Evolutionary conservation across 2,329 filamentous ascomycete species (phyloP).

Genomic region (Trichoderma harzianum): DNA sequence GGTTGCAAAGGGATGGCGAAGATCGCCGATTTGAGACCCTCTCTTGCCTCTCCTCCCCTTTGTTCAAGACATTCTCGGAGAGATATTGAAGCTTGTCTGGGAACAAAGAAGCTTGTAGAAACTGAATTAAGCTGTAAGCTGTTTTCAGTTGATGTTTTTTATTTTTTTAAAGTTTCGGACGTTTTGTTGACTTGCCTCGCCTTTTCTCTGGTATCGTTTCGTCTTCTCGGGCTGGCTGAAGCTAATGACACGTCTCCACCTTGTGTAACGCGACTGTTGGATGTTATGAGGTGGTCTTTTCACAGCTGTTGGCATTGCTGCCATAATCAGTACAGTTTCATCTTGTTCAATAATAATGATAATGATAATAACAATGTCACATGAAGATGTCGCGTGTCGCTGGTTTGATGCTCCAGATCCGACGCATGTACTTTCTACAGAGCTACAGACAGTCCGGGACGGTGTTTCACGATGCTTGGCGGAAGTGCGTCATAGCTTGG

Average conservation of each 20-base stretch:
- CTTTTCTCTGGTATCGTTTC: no score
- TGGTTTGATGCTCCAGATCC: background rate
- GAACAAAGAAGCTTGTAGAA: background rate
- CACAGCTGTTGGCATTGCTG: background rate
- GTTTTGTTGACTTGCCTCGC: background rate
- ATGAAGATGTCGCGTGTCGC: background rate
- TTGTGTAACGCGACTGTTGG: background rate
- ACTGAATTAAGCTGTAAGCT: background rate
- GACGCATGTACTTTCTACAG: background rate
- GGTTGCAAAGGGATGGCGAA: background rate
- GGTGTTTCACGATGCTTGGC: slow-evolving; percentile 13
- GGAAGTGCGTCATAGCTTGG: slow-evolving; percentile 17
- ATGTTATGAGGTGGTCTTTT: background rate
- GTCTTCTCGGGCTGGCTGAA: background rate
- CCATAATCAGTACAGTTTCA: background rate
- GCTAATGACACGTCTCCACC: background rate
- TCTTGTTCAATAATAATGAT: background rate
- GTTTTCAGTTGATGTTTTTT: background rate
- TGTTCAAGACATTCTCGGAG: background rate
- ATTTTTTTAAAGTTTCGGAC: background rate
- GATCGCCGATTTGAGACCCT: background rate
- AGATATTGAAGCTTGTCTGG: background rate
- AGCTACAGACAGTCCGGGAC: background rate
- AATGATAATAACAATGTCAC: background rate
- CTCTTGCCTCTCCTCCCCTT: background rate